Base-by-base conservation (phyloP, 495 filamentous ascomycete species). In the Copromyces sp. region DNA sequence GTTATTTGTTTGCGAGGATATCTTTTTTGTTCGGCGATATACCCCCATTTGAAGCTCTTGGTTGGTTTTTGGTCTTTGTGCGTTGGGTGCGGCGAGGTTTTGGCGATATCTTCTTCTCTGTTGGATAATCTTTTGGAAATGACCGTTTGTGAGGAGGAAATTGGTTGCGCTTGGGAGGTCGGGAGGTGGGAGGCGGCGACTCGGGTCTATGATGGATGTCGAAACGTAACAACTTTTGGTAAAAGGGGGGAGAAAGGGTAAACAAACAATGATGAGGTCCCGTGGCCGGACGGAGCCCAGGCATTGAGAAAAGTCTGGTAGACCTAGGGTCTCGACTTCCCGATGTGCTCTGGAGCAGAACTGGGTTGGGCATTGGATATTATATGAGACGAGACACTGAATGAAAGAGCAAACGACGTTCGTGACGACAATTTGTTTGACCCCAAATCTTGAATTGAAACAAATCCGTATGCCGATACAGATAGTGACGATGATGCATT, bases 1-100 rank as follows among this genome's bases (percentile, higher is more conserved):
- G 16, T 38, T 39, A 9, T 44, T 45, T 41, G 41, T 69, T 24
- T 41, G 72, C 68, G 61, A 68, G 9, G 72, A 37, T 75, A 74
- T 68, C 70, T 68, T 39, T 45, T 39, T 71, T 24, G 41, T 38
- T 59, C 65, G 42, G 65, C 73, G 73, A 74, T 74, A 74, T 74
- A 74, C 73, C 73, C 73, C 73, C 47, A 29, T 59, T 72, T 72
- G 11, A 53, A 65, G 24, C 39, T 74, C 69, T 38, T 39, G 37
- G 38, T 74, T 70, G 9, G 45, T 35, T 68, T 39, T 35, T 44
- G 65, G 42, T 24, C 61, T 71, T 24, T 32, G 20, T 32, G 20
- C 14, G 70, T 69, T 20, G 35, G 39, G 44, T 74, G 59, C 20
- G 45, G 42, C 70, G 41, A 11, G 9, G 14, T 70, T 40, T 45